Conservation (phyloP, 768 basidiomycete genomes). For the Pleurotus sapidus region DNA sequence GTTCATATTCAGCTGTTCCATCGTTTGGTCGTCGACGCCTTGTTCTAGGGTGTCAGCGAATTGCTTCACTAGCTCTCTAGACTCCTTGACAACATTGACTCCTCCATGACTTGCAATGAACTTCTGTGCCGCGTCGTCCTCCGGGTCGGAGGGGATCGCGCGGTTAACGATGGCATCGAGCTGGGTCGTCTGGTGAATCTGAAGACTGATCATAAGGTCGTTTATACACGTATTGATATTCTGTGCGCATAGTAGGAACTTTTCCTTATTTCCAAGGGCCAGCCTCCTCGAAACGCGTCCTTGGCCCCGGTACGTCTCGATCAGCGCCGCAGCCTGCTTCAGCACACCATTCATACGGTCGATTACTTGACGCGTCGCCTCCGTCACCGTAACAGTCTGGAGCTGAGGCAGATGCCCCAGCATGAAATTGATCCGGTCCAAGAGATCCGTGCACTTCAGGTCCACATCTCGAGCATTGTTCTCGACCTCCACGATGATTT, state of each 20-base stretch:
- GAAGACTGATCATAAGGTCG: conserved; percentile 37
- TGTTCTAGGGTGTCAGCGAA: conserved; percentile 34
- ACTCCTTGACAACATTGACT: conserved; percentile 30
- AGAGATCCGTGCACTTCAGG: conserved; percentile 34
- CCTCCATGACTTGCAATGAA: conserved; percentile 35
- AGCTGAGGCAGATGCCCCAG: conserved; percentile 34
- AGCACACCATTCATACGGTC: conserved; percentile 35
- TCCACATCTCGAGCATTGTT: conserved; percentile 33
- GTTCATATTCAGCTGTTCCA: conserved; percentile 35
- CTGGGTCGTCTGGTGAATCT: conserved; percentile 36
- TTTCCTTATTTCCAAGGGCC: conserved; percentile 32
- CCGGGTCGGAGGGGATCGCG: conserved; percentile 32
- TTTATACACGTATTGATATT: conserved; percentile 30
- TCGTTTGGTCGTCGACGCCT: conserved; percentile 34
- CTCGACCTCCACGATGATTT: conserved; percentile 38
- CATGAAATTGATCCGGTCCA: conserved; percentile 42
- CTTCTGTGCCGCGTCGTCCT: conserved; percentile 30
- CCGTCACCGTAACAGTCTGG: conserved; percentile 28
- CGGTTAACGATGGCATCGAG: conserved; percentile 31
- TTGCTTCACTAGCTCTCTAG: conserved; percentile 32
- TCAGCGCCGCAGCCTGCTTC: conserved; percentile 34
- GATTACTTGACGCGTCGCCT: conserved; percentile 31
- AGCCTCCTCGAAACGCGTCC: conserved; percentile 32
- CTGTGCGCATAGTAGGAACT: conserved; percentile 29
- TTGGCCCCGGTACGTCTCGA: conserved; percentile 37